phyloP scores from a whole-genome alignment of 225 moss, liverwort and hornwort species.

The Climacium dendroides region DNA sequence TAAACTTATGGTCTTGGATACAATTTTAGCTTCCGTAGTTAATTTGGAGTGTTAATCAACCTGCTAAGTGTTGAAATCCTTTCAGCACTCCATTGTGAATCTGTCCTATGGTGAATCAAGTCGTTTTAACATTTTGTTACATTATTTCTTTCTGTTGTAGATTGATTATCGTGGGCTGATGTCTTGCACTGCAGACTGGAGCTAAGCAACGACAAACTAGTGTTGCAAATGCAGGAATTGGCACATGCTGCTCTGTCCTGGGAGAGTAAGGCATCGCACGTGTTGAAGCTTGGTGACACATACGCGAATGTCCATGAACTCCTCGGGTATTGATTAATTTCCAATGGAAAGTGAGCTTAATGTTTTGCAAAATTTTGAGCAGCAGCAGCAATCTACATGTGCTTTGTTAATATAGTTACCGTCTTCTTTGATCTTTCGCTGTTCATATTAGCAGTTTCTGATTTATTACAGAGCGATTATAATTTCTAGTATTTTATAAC shows the following conservation, averaged over 20 bases:
- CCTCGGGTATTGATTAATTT: conserved; percentile 34
- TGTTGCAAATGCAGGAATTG: conserved; percentile 41
- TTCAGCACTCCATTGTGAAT: not conserved
- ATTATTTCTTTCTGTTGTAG: not conserved
- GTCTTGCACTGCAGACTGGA: conserved; percentile 47
- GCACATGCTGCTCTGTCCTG: conserved; percentile 44
- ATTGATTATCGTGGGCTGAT: not conserved
- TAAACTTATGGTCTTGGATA: not conserved
- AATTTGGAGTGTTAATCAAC: not conserved
- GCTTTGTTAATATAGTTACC: not conserved
- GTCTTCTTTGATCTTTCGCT: not conserved
- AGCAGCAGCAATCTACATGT: not conserved
- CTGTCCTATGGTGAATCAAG: not conserved
- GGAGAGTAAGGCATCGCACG: conserved; percentile 48
- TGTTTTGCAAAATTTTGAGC: not conserved
- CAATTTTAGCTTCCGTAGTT: not conserved
- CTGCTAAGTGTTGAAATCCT: not conserved
- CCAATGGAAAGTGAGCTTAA: not conserved
- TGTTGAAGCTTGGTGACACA: conserved; percentile 39
- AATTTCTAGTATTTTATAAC: not conserved
- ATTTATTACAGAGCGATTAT: not conserved
- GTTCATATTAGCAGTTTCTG: not conserved
- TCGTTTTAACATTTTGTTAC: not conserved
- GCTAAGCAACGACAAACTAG: conserved; percentile 40
- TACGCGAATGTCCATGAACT: conserved; percentile 38